Conservation (phyloP, 2,329 filamentous ascomycete genomes). For the Cytospora piceicola region DNA sequence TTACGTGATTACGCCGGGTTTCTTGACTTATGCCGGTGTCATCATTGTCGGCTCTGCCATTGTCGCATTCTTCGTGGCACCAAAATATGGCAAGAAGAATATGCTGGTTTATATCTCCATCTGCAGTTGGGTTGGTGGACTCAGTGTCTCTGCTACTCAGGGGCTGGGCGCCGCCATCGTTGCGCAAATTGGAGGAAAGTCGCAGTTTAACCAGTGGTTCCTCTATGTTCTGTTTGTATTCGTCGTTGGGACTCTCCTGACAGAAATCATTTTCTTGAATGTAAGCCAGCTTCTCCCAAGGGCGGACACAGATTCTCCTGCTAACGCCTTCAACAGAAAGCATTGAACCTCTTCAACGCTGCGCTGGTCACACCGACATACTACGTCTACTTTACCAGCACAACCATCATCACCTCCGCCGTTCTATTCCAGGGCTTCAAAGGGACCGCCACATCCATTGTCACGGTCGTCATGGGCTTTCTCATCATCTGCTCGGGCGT, state of each 20-base stretch:
- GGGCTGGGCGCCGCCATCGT: constrained; percentile 90
- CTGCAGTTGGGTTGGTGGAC: constrained; percentile 90
- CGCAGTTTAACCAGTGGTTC: constrained; percentile 98
- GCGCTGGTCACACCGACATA: constrained; percentile 97
- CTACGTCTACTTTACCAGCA: constrained; percentile 97
- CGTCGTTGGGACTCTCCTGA: constrained; percentile 84
- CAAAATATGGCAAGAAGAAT: constrained; percentile 90
- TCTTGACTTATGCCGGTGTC: constrained; percentile 82
- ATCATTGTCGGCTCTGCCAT: constrained; percentile 74
- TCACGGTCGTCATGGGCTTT: constrained; percentile 92
- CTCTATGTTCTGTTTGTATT: constrained; percentile 90
- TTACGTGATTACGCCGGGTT: constrained; percentile 84
- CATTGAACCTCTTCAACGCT: constrained; percentile 94
- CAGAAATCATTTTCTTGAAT: constrained; percentile 94
- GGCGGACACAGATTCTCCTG: neutral
- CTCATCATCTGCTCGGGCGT: constrained; percentile 92
- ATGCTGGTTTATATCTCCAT: constrained; percentile 98
- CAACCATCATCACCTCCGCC: constrained; percentile 91
- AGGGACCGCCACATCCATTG: constrained; percentile 77
- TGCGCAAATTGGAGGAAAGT: constrained; percentile 77
- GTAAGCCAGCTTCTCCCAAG: constrained; percentile 59
- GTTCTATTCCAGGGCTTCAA: constrained; percentile 94
- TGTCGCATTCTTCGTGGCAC: constrained; percentile 79
- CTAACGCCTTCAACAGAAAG: constrained; percentile 70
- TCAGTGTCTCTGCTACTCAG: constrained; percentile 94